Conservation (phyloP, 2,329 filamentous ascomycete genomes). For the Claviceps arundinis region DNA sequence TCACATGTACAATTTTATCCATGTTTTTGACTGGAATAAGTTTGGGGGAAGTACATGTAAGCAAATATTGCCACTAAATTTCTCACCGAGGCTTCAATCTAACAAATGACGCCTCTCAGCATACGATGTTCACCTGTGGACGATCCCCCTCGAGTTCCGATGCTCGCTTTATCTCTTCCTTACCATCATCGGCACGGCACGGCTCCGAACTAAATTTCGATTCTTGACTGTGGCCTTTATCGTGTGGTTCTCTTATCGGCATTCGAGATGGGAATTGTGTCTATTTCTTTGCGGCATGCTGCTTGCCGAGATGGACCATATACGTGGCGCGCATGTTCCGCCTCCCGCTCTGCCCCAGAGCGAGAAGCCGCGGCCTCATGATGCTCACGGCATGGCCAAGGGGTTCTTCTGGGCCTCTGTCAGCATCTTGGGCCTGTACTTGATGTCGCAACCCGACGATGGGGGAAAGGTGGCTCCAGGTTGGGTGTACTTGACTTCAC, state of each 20-base stretch:
- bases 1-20: constrained; percentile 36
- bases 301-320: constrained; percentile 41
- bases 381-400: constrained; percentile 5
- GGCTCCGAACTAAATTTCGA: constrained; percentile 28
- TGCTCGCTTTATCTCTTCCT: constrained; percentile 46
- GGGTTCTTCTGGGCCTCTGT: constrained; percentile 24
- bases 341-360: constrained; percentile 13
- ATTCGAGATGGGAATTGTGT: constrained; percentile 40
- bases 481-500: constrained; percentile 32
- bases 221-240: constrained; percentile 27
- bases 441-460: constrained; percentile 28
- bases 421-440: constrained; percentile 38
- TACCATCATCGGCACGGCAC: constrained; percentile 34
- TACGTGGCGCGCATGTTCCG: constrained; percentile 31
- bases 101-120: constrained; percentile 11
- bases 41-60: constrained; percentile 32
- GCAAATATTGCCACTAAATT: constrained; percentile 4
- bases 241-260: constrained; percentile 31
- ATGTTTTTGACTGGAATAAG: constrained; percentile 37
- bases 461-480: constrained; percentile 36
- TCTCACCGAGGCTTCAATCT: constrained; percentile 6
- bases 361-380: constrained; percentile 8
- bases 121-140: constrained; percentile 49
- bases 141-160: constrained; percentile 47
- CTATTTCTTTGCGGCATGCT: constrained; percentile 42